Evolutionary conservation across 2,329 filamentous ascomycete species (phyloP).

Genomic region (Penicillium sp.): DNA sequence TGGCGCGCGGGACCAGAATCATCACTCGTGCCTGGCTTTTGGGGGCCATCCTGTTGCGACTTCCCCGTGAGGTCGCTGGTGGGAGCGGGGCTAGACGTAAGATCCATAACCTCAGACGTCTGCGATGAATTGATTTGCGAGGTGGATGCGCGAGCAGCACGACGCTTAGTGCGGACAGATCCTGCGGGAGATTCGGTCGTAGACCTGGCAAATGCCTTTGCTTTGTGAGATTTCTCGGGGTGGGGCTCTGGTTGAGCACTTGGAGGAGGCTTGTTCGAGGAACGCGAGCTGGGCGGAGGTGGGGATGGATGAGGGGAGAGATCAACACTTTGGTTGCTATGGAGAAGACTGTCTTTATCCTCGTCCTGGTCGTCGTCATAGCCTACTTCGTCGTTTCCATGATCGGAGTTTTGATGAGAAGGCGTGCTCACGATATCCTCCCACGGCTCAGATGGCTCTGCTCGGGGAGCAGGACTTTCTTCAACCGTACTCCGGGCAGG

Average conservation of each 20-base stretch:
- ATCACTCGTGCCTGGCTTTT: neutral
- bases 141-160: neutral
- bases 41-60: neutral
- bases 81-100: constrained; percentile 10
- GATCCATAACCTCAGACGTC: constrained; percentile 17
- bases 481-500: constrained; percentile 1
- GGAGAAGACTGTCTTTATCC: constrained; percentile 11
- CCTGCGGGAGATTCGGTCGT: constrained; percentile 6
- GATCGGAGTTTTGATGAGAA: constrained; percentile 3
- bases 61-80: neutral
- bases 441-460: neutral
- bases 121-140: constrained; percentile 14
- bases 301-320: constrained; percentile 9
- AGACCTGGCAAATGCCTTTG: neutral
- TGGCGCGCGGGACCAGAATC: constrained; percentile 12
- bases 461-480: neutral
- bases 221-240: constrained; percentile 1
- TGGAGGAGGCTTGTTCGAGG: constrained; percentile 6
- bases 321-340: constrained; percentile 15
- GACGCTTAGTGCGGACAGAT: constrained; percentile 13
- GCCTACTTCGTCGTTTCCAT: constrained; percentile 8
- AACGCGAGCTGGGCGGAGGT: constrained; percentile 8
- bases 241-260: constrained; percentile 12
- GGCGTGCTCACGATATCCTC: neutral
- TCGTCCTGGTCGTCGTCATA: constrained; percentile 3